These are phyloP conservation scores for Penicillium glabrum DNA, from an alignment of 2,329 filamentous ascomycete genomes.

Conservation along the genomic window DNA sequence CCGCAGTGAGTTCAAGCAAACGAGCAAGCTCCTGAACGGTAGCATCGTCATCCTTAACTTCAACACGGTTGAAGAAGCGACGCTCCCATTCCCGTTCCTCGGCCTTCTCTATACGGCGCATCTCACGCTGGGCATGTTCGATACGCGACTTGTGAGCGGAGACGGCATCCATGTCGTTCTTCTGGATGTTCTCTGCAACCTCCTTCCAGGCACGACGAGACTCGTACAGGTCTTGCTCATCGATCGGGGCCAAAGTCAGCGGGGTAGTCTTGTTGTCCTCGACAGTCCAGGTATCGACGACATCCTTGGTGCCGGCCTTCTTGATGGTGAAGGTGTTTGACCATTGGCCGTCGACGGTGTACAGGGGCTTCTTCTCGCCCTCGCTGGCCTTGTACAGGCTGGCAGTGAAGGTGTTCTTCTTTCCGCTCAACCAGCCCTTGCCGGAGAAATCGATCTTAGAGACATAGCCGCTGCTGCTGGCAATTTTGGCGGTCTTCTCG, in stretches of 20 bases:
- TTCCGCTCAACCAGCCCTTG: conserved; percentile 91
- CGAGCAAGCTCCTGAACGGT: conserved; percentile 45
- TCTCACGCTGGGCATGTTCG: conserved; percentile 80
- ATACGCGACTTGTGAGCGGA: conserved; percentile 81
- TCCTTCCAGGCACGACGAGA: conserved; percentile 84
- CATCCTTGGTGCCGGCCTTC: conserved; percentile 57
- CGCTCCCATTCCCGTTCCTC: conserved; percentile 77
- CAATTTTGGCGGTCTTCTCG: conserved; percentile 80
- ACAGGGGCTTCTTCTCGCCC: conserved; percentile 67
- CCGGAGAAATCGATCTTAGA: conserved; percentile 90
- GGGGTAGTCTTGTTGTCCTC: conserved; percentile 60
- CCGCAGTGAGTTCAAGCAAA: conserved; percentile 37
- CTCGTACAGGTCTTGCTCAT: conserved; percentile 83
- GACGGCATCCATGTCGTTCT: conserved; percentile 80
- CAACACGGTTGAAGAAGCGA: conserved; percentile 68
- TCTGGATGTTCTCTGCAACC: conserved; percentile 76
- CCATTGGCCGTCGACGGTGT: conserved; percentile 89
- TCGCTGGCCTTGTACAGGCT: conserved; percentile 67
- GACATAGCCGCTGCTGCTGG: conserved; percentile 81
- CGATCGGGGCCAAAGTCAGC: conserved; percentile 69
- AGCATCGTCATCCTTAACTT: conserved; percentile 35
- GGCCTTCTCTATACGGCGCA: conserved; percentile 71
- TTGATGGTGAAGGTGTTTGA: conserved; percentile 78
- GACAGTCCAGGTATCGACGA: conserved; percentile 63
- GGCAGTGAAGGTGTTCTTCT: conserved; percentile 88